These are phyloP conservation scores for Fusarium sacchari DNA, from an alignment of 2,329 filamentous ascomycete genomes.

Conservation along the genomic window DNA sequence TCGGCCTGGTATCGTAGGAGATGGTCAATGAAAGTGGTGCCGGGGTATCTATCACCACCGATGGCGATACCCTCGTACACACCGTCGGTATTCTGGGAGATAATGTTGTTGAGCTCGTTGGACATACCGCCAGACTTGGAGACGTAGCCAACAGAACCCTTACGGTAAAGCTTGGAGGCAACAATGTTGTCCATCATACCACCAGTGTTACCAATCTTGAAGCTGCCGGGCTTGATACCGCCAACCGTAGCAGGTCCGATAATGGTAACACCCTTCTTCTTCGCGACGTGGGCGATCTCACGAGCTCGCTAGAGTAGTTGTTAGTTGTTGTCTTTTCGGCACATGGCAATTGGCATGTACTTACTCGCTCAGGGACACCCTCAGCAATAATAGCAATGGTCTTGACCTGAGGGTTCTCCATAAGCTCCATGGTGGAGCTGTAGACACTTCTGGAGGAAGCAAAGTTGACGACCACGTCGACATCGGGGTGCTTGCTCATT, in stretches of 20 bases:
- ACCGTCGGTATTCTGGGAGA: slow-evolving; percentile 94
- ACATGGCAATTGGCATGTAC: slow-evolving; percentile 48
- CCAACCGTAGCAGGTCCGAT: slow-evolving; percentile 98
- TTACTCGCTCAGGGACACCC: slow-evolving; percentile 96
- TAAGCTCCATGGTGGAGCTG: slow-evolving; percentile 97
- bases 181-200: slow-evolving; percentile 99
- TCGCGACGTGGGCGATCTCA: slow-evolving; percentile 95
- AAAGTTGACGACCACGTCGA: slow-evolving; percentile 99
- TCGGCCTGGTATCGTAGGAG: slow-evolving; percentile 96
- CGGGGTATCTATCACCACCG: slow-evolving; percentile 98
- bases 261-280: slow-evolving; percentile 99
- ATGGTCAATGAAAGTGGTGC: slow-evolving; percentile 99
- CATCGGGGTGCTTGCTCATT: slow-evolving; percentile 94
- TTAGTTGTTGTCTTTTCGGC: slow-evolving; percentile 21
- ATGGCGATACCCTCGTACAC: slow-evolving; percentile 99
- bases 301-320: slow-evolving; percentile 76
- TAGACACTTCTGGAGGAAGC: slow-evolving; percentile 98
- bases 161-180: slow-evolving; percentile 99
- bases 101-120: slow-evolving; percentile 99
- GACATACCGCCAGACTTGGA: slow-evolving; percentile 99
- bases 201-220: slow-evolving; percentile 99
- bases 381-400: slow-evolving; percentile 99
- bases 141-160: slow-evolving; percentile 98
- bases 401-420: slow-evolving; percentile 96
- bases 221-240: slow-evolving; percentile 98